Base-by-base conservation (phyloP, 257 asterid genomes). In the Leonotis leonurus region DNA sequence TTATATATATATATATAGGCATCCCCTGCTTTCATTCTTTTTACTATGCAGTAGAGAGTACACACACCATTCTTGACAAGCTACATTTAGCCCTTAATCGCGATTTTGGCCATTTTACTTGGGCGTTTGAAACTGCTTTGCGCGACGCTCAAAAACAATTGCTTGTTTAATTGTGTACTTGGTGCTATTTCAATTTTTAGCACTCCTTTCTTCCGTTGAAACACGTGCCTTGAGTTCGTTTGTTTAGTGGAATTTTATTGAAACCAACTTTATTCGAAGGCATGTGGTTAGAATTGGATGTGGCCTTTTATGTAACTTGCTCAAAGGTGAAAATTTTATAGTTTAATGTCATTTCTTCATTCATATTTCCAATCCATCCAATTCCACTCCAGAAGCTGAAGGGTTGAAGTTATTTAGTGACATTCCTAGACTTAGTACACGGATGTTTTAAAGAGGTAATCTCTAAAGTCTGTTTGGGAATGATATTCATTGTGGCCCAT, bases 381-480 rank as follows among this genome's bases (percentile, higher is more conserved):
- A n/a, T n/a, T n/a, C n/a, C 17, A 36, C 29, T 35, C 13, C 5
- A 21, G 22, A 8, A 27, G 59, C 52, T 60, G 16, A 45, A 45
- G n/a, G n/a, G 49, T 26, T 62, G 67, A 48, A 20, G 43, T 40
- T 63, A 44, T 33, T 13, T n/a, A 20, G 5, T 40, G 55, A 12
- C 51, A 64, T 26, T 26, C 64, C 57, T 65, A 56, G 53, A n/a
- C 59, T 49, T 64, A 30, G 45, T 40, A 20, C 40, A 14, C 26
- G 43, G 41, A 6, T 35, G 20, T 64, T 41, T 27, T 21, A 43
- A 58, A 51, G 61, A 60, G 35, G 36, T 48, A 48, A 18, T 56
- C 18, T n/a, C 44, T 43, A 51, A 27, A 41, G 59, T 43, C 67
- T 69, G 46, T 50, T 50, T 27, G 62, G 32, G 44, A 40, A 20